phyloP scores from a whole-genome alignment of 805 yeast species.

The Danielia reshetovae region DNA sequence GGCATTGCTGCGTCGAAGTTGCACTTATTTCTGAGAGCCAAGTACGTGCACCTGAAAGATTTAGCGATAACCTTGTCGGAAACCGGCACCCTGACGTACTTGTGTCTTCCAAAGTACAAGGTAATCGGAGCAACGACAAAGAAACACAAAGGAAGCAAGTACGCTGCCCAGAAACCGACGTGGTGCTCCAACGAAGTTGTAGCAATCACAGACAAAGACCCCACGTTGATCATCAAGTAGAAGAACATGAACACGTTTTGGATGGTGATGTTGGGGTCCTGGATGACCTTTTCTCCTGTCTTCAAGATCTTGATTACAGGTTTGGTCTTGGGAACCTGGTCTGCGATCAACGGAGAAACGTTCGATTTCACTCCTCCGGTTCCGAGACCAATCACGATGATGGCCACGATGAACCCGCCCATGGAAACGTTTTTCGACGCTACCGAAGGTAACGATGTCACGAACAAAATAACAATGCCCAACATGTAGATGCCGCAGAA shows the following conservation, averaged over 20 bases:
- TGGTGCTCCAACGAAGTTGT: slow-evolving; percentile 11
- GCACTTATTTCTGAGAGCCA: slow-evolving; percentile 10
- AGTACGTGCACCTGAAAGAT: slow-evolving; percentile 6
- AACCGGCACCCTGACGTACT: slow-evolving; percentile 11
- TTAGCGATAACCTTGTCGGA: slow-evolving; percentile 9
- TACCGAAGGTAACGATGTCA: not conserved
- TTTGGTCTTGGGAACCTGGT: slow-evolving; percentile 3
- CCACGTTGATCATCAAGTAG: slow-evolving; percentile 14
- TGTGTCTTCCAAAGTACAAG: slow-evolving; percentile 8
- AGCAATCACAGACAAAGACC: slow-evolving; percentile 5
- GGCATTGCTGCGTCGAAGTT: slow-evolving; percentile 12
- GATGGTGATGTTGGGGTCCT: slow-evolving; percentile 13
- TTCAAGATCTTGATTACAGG: slow-evolving; percentile 1
- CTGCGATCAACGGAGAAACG: slow-evolving; percentile 2
- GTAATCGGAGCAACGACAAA: slow-evolving; percentile 9
- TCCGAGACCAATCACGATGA: slow-evolving; percentile 1
- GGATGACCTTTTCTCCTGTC: slow-evolving; percentile 8
- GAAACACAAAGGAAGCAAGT: slow-evolving; percentile 11
- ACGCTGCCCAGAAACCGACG: slow-evolving; percentile 14
- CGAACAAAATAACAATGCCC: slow-evolving; percentile 1
- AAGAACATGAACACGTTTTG: slow-evolving; percentile 14
- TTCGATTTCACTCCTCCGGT: slow-evolving; percentile 3
- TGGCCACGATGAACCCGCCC: not conserved
- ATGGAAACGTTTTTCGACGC: not conserved
- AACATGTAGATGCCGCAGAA: slow-evolving; percentile 1